phyloP scores from a whole-genome alignment of 441 rosid genomes.

The Syzygium syzygioides region DNA sequence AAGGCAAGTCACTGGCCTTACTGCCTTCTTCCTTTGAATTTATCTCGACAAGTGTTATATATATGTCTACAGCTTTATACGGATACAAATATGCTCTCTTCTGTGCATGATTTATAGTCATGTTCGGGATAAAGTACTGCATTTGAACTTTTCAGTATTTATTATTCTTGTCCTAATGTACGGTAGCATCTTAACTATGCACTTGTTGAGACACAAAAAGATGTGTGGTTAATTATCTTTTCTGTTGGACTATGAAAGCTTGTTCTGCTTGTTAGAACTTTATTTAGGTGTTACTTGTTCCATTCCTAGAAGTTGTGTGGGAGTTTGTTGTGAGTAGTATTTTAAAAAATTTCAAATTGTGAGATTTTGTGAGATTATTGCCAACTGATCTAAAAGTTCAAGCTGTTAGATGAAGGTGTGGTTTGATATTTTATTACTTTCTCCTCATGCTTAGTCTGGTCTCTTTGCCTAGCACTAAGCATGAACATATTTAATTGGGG shows the following conservation, averaged over 20 bases:
- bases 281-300: not conserved
- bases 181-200: not conserved
- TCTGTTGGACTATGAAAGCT: not conserved
- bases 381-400: too few relatives aligned
- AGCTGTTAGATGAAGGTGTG: too few relatives aligned
- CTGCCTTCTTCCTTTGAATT: not conserved
- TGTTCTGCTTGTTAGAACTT: not conserved
- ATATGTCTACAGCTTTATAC: not conserved
- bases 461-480: too few relatives aligned
- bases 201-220: not conserved
- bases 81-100: not conserved
- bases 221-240: not conserved
- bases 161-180: not conserved
- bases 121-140: not conserved
- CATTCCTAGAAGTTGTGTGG: not conserved
- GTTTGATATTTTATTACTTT: too few relatives aligned
- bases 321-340: not conserved
- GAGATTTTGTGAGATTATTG: too few relatives aligned
- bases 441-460: too few relatives aligned
- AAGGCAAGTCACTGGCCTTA: conserved; percentile 43
- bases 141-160: not conserved
- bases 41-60: not conserved
- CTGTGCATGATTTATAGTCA: not conserved
- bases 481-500: too few relatives aligned
- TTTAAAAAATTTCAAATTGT: not conserved